Evolutionary conservation across 345 rosid species (phyloP).

Genomic region (Citrus reticulata): DNA sequence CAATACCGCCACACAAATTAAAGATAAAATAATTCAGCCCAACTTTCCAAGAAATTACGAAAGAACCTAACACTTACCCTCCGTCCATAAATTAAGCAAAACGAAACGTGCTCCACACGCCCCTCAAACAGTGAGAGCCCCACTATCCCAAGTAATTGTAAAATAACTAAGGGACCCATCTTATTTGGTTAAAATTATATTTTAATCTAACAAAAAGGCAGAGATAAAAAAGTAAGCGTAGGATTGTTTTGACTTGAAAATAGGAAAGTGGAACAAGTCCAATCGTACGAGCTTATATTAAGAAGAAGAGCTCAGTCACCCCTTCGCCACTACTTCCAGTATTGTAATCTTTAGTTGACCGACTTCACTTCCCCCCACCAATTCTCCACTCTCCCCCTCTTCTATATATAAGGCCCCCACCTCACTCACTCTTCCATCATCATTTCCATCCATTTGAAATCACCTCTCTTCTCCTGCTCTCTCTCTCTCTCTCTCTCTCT

Average conservation of each 20-base stretch:
- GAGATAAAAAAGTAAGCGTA: conserved; percentile 6
- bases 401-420: background rate
- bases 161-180: background rate
- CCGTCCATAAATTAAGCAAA: background rate
- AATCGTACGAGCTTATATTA: background rate
- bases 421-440: background rate
- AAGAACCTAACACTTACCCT: background rate
- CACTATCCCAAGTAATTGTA: background rate
- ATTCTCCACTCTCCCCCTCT: conserved; percentile 20
- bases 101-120: conserved; percentile 11
- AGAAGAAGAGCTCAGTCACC: conserved; percentile 12
- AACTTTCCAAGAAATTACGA: background rate
- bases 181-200: background rate
- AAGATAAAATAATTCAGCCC: background rate
- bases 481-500: background rate
- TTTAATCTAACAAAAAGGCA: too few species aligned
- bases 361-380: conserved; percentile 42
- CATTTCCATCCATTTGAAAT: background rate
- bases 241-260: conserved; percentile 35
- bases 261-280: conserved; percentile 15
- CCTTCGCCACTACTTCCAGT: conserved; percentile 1
- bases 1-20: background rate
- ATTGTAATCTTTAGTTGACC: conserved; percentile 45
- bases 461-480: background rate
- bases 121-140: background rate